Conservation (phyloP, 495 filamentous ascomycete species). For the Aspergillus homomorphus region DNA sequence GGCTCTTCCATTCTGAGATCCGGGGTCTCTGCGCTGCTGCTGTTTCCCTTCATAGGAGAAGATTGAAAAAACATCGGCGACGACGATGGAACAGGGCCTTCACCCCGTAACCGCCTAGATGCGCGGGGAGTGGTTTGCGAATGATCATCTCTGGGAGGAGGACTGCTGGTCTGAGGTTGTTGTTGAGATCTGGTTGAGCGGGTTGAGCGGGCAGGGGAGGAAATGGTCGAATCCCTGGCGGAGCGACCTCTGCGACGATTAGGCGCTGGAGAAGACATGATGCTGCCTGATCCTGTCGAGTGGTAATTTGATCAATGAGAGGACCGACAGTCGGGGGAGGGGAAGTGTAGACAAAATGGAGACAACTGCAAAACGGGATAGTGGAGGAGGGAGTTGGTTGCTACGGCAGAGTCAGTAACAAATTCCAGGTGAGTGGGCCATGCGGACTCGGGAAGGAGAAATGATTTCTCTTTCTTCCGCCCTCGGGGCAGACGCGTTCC, state of each 20-base stretch:
- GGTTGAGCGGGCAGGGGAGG: conserved; percentile 41
- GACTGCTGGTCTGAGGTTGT: conserved; percentile 38
- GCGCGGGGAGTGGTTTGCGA: conserved; percentile 44
- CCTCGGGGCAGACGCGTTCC: conserved; percentile 27
- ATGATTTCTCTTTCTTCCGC: conserved; percentile 11
- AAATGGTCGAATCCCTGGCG: conserved; percentile 36
- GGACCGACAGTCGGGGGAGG: conserved; percentile 12
- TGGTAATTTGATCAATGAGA: conserved; percentile 4
- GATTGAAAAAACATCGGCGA: conserved; percentile 84
- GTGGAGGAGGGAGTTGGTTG: conserved; percentile 14
- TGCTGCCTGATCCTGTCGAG: conserved; percentile 13
- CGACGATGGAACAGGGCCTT: conserved; percentile 53
- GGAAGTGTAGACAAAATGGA: conserved; percentile 21
- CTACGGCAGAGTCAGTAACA: conserved; percentile 9
- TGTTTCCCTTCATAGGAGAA: conserved; percentile 60
- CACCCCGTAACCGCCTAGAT: conserved; percentile 40
- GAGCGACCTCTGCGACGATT: conserved; percentile 42
- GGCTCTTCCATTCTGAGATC: conserved; percentile 51
- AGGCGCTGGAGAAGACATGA: conserved; percentile 51
- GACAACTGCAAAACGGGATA: background rate
- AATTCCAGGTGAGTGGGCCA: conserved; percentile 4
- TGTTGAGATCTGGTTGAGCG: conserved; percentile 39
- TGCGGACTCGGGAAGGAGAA: background rate
- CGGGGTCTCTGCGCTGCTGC: conserved; percentile 54
- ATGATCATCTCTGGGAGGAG: conserved; percentile 26